Conservation (phyloP, 1,284 basidiomycete species). For the Meira nashicola region DNA sequence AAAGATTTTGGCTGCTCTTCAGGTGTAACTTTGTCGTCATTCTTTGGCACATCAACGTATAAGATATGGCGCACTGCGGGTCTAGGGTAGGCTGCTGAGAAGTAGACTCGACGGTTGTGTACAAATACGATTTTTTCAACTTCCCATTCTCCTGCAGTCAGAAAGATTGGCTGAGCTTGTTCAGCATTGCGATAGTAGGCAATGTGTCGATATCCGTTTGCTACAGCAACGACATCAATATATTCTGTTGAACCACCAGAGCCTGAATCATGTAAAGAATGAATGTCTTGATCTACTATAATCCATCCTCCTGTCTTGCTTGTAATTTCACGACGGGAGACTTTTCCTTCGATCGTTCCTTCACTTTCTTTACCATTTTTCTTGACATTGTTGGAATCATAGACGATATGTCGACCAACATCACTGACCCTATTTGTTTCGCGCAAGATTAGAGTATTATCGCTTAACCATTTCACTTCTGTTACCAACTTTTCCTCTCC, state of each 20-base stretch:
- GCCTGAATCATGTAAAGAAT: background rate
- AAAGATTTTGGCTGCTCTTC: constrained; percentile 59
- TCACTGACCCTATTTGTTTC: constrained; percentile 64
- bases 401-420: constrained; percentile 30
- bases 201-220: constrained; percentile 34
- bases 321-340: constrained; percentile 11
- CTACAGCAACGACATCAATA: constrained; percentile 31
- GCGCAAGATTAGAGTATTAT: constrained; percentile 71
- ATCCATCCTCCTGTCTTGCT: constrained; percentile 3
- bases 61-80: constrained; percentile 80
- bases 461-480: constrained; percentile 80
- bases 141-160: constrained; percentile 86
- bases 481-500: constrained; percentile 59
- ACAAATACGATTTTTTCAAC: constrained; percentile 71
- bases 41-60: constrained; percentile 33
- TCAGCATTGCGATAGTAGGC: constrained; percentile 29
- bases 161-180: constrained; percentile 54
- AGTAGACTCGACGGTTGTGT: constrained; percentile 70
- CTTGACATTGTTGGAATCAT: constrained; percentile 18
- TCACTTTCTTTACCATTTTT: background rate
- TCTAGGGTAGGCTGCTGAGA: constrained; percentile 74
- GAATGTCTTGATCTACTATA: background rate
- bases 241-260: constrained; percentile 22
- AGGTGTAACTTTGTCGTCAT: constrained; percentile 63
- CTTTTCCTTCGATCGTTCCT: constrained; percentile 26